Evolutionary conservation across 2,329 filamentous ascomycete genomes (phyloP).

Genomic region (Phoma sp.): DNA sequence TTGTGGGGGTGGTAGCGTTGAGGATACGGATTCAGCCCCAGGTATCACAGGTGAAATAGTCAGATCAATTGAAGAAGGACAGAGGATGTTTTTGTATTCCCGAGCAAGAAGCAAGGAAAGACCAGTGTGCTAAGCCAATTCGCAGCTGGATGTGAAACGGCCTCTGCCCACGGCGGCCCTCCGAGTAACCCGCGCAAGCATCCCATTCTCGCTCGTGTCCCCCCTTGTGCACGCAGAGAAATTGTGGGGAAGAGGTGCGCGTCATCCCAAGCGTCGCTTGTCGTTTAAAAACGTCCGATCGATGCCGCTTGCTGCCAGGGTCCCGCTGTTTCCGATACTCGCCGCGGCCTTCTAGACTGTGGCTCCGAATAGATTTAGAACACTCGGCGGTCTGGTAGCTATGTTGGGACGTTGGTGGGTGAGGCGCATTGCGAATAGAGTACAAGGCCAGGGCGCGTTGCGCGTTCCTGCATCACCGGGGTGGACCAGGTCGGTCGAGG

Average conservation of each 20-base stretch:
- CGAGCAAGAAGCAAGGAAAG: neutral
- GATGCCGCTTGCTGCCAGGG: conserved; percentile 6
- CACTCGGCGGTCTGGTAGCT: conserved; percentile 3
- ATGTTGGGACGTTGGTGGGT: conserved; percentile 1
- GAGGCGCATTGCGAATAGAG: conserved; percentile 12
- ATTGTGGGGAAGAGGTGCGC: conserved; percentile 20
- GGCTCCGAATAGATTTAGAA: conserved; percentile 8
- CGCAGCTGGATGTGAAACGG: conserved; percentile 8
- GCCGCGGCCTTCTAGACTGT: conserved; percentile 16
- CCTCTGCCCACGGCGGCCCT: neutral
- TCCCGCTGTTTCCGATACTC: conserved; percentile 8
- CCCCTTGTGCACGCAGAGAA: neutral
- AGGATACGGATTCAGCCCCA: conserved; percentile 1
- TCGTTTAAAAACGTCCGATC: conserved; percentile 11
- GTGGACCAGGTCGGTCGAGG: conserved; percentile 2
- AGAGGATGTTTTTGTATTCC: conserved; percentile 1
- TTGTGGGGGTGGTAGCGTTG: conserved; percentile 9
- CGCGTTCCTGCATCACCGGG: conserved; percentile 17
- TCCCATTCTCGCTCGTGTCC: conserved; percentile 7
- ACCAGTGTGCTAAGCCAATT: conserved; percentile 2
- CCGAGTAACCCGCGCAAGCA: conserved; percentile 14
- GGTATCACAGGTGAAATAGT: neutral
- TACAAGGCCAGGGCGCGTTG: conserved; percentile 7
- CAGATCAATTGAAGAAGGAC: neutral
- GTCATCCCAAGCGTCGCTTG: conserved; percentile 8